Base-by-base conservation (phyloP, 2,329 filamentous ascomycete genomes). In the Fusarium sp. region DNA sequence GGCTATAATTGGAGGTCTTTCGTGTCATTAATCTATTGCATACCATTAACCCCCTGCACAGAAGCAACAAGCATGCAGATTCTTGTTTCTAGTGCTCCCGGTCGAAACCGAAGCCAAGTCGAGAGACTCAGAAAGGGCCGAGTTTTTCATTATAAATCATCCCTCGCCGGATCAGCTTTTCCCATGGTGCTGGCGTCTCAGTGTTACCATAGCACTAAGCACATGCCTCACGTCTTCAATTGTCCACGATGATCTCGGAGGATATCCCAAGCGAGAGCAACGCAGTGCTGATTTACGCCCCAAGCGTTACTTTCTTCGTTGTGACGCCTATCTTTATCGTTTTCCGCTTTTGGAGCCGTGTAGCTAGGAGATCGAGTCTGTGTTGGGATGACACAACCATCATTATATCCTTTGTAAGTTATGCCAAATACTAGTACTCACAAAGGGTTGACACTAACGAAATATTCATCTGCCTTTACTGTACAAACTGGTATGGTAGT, bases 331-430 rank as follows among this genome's bases (percentile, higher is more conserved):
- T 84, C 3, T 83, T 86, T 54, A 73, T 86, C 5, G 69, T 63
- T 10, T 79, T 85, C 35, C 79, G 85, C 19, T 63, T 86, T 40
- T 85, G 81, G 79, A 82, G 82, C 56, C 81, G 84, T 21, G 66
- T 84, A 32, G 80, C 81, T 64, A 78, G 78, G 38, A 78, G 79
- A 21, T 81, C 80, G 8, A 81, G 81, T 4, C 38, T 85, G 42
- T 81, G 84, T 25, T 77, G 73, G 80, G 85, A 86, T 75, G 85
- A 86, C 72, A 83, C 78, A 73, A 84, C 81, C 1, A 84, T 86
- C 37, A 65, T 85, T 6, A 47, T 82, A 37, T 84, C 84, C 16
- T 85, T 83, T 72, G 84, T 86, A 69, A 71, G 79, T 71, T 25
- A 33, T 52, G 12, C 9, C 23, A 21, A 4, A 5, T 13, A 18